Evolutionary conservation across 352 stramenopile genomes (phyloP).

Genomic region (Phytophthora cajani): DNA sequence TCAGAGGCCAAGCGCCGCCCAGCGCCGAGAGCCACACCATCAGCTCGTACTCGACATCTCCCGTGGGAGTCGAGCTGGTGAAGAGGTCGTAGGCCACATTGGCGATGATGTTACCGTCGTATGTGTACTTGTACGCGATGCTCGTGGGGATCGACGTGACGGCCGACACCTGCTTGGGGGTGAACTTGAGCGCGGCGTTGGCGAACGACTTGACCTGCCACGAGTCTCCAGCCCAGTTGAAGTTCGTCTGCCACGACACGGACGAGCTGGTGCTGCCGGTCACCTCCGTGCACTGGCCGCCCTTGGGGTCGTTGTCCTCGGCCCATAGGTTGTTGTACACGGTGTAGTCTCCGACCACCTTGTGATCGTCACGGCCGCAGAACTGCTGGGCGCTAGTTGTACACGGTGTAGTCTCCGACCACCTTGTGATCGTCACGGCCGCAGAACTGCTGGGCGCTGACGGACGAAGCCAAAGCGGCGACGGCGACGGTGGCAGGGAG

Average conservation of each 20-base stretch:
- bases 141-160: conserved; percentile 45
- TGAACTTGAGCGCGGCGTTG: conserved; percentile 49
- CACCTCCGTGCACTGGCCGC: conserved; percentile 49
- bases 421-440: conserved; percentile 38
- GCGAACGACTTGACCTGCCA: conserved; percentile 59
- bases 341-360: conserved; percentile 45
- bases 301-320: conserved; percentile 33
- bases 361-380: conserved; percentile 38
- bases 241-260: conserved; percentile 47
- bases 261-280: conserved; percentile 31
- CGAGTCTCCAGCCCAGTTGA: conserved; percentile 39
- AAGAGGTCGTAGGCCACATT: conserved; percentile 55
- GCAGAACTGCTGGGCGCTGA: conserved; percentile 30
- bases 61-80: conserved; percentile 28
- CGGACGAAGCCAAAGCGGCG: conserved; percentile 20
- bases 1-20: conserved; percentile 37
- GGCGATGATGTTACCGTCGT: conserved; percentile 43
- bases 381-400: conserved; percentile 43
- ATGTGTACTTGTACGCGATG: conserved; percentile 48
- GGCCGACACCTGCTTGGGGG: conserved; percentile 32
- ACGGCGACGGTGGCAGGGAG: conserved; percentile 13
- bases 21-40: conserved; percentile 52
- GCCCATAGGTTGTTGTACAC: conserved; percentile 62
- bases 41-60: conserved; percentile 44
- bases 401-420: conserved; percentile 49